Conservation (phyloP, 345 rosid genomes). For the Boechera divaricarpa region DNA sequence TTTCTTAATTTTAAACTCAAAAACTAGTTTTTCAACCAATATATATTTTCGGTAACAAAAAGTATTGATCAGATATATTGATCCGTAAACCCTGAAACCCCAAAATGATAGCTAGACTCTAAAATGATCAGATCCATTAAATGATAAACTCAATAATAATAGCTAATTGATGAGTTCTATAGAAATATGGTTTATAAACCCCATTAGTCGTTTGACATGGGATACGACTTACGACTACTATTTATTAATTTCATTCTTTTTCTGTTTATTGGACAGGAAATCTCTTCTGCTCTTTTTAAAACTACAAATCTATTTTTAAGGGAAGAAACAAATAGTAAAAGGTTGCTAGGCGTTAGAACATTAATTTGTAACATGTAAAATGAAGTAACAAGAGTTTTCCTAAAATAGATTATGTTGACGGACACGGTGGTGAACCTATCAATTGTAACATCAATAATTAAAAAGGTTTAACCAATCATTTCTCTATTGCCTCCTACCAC, state of each 20-base stretch:
- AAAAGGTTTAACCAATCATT: slow-evolving; percentile 29
- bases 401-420: slow-evolving; percentile 22
- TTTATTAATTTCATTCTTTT: background rate
- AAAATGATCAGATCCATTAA: too few relatives aligned
- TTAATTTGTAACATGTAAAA: background rate
- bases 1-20: too few relatives aligned
- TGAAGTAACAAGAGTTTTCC: slow-evolving; percentile 31
- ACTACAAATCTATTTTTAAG: slow-evolving; percentile 34
- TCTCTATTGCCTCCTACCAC: slow-evolving; percentile 20
- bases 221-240: too few relatives aligned
- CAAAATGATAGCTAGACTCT: too few relatives aligned
- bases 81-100: too few relatives aligned
- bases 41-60: too few relatives aligned
- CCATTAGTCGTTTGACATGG: too few relatives aligned
- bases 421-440: slow-evolving; percentile 29
- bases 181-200: too few relatives aligned
- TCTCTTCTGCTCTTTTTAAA: background rate
- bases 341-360: slow-evolving; percentile 9
- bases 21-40: too few relatives aligned
- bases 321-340: slow-evolving; percentile 31
- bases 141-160: too few relatives aligned
- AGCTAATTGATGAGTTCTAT: too few relatives aligned
- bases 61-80: too few relatives aligned
- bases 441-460: slow-evolving; percentile 15
- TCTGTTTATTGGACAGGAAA: slow-evolving; percentile 19